phyloP scores from a whole-genome alignment of 257 asterid genomes.

The Verbascum thapsus region DNA sequence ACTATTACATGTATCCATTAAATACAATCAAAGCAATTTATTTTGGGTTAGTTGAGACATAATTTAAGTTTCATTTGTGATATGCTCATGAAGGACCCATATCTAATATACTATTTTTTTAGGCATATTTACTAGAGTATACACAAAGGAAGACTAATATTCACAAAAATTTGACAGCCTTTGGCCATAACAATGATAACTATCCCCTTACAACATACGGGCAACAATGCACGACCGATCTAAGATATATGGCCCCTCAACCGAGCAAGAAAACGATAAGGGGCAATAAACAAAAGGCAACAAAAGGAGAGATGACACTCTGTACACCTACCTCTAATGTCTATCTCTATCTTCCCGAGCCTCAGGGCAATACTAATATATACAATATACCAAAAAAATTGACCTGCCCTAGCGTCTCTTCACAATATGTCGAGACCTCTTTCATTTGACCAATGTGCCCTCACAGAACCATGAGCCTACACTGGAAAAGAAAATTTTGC shows the following conservation, averaged over 20 bases:
- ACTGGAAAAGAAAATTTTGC: constrained; percentile 39
- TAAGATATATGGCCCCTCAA: constrained; percentile 51
- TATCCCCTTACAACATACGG: constrained; percentile 41
- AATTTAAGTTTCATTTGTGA: too few relatives aligned
- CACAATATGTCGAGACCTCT: constrained; percentile 32
- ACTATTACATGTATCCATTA: too few relatives aligned
- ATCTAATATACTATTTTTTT: constrained; percentile 38
- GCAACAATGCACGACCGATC: constrained; percentile 43
- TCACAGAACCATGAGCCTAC: constrained; percentile 38
- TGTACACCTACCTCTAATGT: constrained; percentile 76
- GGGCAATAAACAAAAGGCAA: constrained; percentile 22
- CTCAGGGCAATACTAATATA: constrained; percentile 47
- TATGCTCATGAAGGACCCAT: too few relatives aligned
- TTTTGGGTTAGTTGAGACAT: too few relatives aligned
- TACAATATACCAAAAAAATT: constrained; percentile 55
- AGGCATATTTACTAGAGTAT: constrained; percentile 25
- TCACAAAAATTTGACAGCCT: constrained; percentile 79
- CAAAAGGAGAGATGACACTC: constrained; percentile 52
- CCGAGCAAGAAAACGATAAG: constrained; percentile 32
- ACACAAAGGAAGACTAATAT: constrained; percentile 45
- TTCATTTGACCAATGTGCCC: constrained; percentile 35
- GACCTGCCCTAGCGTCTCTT: constrained; percentile 37
- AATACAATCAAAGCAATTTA: too few relatives aligned
- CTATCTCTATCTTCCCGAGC: constrained; percentile 48
- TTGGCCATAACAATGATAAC: constrained; percentile 67